A percentile compares a stretch with the other conserved stretches of the same genome.
phyloP scores from a whole-genome alignment of 495 filamentous ascomycete genomes.

The Podospora pseudocomata region DNA sequence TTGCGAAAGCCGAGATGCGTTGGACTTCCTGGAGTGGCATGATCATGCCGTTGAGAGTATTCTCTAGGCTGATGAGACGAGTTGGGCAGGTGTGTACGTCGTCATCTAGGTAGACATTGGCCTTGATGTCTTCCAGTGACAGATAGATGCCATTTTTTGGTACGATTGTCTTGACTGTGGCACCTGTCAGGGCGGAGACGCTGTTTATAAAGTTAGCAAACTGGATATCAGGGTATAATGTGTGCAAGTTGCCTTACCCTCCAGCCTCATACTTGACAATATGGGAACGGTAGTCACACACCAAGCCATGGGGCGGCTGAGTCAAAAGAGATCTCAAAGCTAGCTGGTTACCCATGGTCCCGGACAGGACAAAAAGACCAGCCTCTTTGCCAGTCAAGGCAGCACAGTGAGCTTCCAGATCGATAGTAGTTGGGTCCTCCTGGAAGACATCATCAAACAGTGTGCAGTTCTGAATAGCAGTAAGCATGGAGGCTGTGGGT shows the following conservation, averaged over 20 bases:
- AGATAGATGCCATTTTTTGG: constrained; percentile 67
- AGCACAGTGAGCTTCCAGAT: constrained; percentile 68
- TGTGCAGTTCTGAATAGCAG: constrained; percentile 54
- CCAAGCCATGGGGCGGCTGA: constrained; percentile 66
- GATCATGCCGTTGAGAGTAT: constrained; percentile 74
- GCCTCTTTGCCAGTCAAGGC: constrained; percentile 67
- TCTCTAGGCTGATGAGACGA: constrained; percentile 76
- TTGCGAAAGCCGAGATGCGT: constrained; percentile 67
- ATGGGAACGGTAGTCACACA: constrained; percentile 65
- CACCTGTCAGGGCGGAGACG: constrained; percentile 56
- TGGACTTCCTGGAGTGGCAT: constrained; percentile 68
- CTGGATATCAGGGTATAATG: background rate
- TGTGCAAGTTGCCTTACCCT: constrained; percentile 39
- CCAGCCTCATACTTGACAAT: constrained; percentile 71
- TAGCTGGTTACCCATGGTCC: constrained; percentile 89
- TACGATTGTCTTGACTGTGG: constrained; percentile 54
- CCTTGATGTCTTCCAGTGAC: constrained; percentile 68
- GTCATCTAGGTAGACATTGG: constrained; percentile 46
- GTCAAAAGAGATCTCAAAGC: constrained; percentile 62
- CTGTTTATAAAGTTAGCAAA: constrained; percentile 22
- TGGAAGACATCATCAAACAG: constrained; percentile 80
- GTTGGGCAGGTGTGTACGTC: constrained; percentile 66
- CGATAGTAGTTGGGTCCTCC: constrained; percentile 74
- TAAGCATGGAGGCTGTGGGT: constrained; percentile 77
- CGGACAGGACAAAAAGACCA: constrained; percentile 74